A percentile compares a stretch with the other conserved stretches of the same genome.
These are phyloP conservation scores for Plantago elongata DNA, from an alignment of 257 asterid species.

Conservation along the genomic window DNA sequence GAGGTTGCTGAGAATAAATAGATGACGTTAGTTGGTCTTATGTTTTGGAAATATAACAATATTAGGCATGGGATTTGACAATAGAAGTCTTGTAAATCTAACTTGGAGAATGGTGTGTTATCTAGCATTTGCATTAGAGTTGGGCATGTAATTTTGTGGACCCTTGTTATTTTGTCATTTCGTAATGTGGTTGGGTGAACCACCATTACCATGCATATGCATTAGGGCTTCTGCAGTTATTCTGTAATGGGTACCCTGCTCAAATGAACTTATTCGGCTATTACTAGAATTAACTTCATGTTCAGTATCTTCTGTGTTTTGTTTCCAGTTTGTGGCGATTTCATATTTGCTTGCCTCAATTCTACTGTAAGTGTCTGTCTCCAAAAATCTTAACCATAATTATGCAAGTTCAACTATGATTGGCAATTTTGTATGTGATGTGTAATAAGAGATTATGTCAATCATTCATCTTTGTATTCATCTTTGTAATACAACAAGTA, in stretches of 20 bases:
- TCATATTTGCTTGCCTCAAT: neutral
- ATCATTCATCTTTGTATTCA: too few species aligned
- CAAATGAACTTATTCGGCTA: neutral
- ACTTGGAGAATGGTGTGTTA: slow-evolving; percentile 10
- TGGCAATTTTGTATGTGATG: too few species aligned
- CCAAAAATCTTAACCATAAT: too few species aligned
- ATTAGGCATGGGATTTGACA: neutral
- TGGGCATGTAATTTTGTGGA: slow-evolving; percentile 22
- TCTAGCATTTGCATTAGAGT: slow-evolving; percentile 4
- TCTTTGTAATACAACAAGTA: too few species aligned
- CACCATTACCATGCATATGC: neutral
- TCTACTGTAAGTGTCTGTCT: too few species aligned
- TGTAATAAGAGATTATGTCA: too few species aligned
- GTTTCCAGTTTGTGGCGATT: neutral
- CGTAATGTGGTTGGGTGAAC: neutral
- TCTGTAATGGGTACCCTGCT: slow-evolving; percentile 1
- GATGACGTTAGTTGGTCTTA: neutral
- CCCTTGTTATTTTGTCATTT: slow-evolving; percentile 3
- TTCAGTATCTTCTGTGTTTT: neutral
- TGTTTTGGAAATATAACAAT: slow-evolving; percentile 1
- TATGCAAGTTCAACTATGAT: too few species aligned
- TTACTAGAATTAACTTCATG: neutral
- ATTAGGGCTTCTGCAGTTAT: neutral
- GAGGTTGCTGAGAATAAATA: slow-evolving; percentile 44
- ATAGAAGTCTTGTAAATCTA: slow-evolving; percentile 10